These are phyloP conservation scores for Carex scoparia DNA, from an alignment of 176 grass and related monocot species.

Conservation along the genomic window DNA sequence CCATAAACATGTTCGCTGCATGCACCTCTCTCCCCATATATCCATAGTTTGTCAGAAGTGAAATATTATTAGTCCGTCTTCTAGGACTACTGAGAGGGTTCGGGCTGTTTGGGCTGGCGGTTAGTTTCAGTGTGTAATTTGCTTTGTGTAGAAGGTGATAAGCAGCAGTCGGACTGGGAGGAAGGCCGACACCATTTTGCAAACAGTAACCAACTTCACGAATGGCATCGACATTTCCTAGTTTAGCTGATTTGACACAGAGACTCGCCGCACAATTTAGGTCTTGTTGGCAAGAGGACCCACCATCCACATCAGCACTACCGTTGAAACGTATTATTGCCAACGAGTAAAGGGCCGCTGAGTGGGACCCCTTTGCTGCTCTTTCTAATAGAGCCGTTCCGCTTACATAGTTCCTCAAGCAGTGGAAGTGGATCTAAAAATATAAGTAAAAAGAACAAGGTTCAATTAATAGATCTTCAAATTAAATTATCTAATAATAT, in stretches of 20 bases:
- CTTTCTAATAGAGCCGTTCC: conserved; percentile 57
- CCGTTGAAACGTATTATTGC: conserved; percentile 82
- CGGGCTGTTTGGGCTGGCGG: neutral
- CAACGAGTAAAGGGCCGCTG: conserved; percentile 66
- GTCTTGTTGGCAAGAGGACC: conserved; percentile 30
- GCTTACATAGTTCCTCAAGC: conserved; percentile 39
- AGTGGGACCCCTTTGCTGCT: conserved; percentile 59
- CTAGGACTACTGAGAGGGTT: conserved; percentile 16
- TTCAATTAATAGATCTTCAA: neutral
- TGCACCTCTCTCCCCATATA: conserved; percentile 37
- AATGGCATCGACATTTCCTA: conserved; percentile 67
- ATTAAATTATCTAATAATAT: neutral
- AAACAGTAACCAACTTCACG: conserved; percentile 83
- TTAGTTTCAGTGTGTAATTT: conserved; percentile 42
- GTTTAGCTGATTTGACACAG: conserved; percentile 60
- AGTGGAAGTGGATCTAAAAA: conserved; percentile 72
- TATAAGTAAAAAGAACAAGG: neutral
- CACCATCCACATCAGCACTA: conserved; percentile 46
- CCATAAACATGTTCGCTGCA: conserved; percentile 59
- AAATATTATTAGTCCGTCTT: neutral
- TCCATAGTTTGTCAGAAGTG: neutral
- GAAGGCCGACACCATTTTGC: conserved; percentile 66
- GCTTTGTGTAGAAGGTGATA: conserved; percentile 61
- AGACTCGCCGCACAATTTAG: conserved; percentile 55
- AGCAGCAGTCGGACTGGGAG: conserved; percentile 39